phyloP scores from a whole-genome alignment of 2,329 filamentous ascomycete species.

The Grosmannia clavigera region DNA sequence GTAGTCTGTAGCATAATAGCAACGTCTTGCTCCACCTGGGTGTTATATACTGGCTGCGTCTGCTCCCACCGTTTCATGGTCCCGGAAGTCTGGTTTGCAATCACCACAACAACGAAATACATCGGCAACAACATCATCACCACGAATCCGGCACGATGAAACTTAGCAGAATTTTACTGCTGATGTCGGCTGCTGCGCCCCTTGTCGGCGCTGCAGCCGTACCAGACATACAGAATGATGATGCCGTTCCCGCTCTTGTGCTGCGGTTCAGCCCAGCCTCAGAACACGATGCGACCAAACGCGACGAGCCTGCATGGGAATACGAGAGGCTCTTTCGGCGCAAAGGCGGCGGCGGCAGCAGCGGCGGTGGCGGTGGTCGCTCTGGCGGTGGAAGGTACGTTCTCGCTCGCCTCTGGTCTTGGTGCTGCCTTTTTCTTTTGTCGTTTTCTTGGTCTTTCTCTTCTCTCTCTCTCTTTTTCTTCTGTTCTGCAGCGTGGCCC shows the following conservation, averaged over 20 bases:
- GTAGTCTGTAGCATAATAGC: too few species aligned
- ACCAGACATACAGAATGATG: conserved; percentile 4
- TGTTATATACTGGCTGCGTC: too few species aligned
- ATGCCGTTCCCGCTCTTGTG: not conserved
- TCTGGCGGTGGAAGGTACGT: conserved; percentile 17
- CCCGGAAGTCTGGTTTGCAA: too few species aligned
- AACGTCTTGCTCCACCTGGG: too few species aligned
- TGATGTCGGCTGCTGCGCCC: conserved; percentile 6
- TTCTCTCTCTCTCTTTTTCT: not conserved
- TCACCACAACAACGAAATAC: not conserved
- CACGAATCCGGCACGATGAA: conserved; percentile 5
- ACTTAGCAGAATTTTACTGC: conserved; percentile 1
- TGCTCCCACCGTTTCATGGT: too few species aligned
- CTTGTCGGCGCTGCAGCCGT: conserved; percentile 14
- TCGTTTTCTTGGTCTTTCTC: not conserved
- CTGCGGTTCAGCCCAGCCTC: not conserved
- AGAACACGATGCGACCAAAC: not conserved
- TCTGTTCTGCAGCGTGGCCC: not conserved
- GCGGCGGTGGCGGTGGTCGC: conserved; percentile 2
- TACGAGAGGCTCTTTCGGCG: conserved; percentile 37
- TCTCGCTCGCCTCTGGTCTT: not conserved
- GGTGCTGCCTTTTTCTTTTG: not conserved
- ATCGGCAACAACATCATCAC: too few species aligned
- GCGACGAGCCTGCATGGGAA: conserved; percentile 4
- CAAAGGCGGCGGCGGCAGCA: conserved; percentile 34